Evolutionary conservation across 192 early-diverging fungal genomes (phyloP).

Genomic region (Funneliformis geosporum): DNA sequence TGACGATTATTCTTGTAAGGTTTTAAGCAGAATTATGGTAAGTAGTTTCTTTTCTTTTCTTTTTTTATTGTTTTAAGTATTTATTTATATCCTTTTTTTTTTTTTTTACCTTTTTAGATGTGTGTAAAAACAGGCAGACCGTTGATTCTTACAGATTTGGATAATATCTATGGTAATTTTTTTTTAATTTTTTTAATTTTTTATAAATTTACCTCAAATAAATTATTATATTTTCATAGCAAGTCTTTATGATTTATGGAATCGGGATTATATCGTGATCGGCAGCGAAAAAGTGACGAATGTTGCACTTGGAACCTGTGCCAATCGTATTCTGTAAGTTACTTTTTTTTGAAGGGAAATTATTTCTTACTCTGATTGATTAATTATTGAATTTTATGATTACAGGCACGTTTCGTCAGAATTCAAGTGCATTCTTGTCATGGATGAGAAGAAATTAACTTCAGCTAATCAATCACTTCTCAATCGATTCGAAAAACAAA

Average conservation of each 20-base stretch:
- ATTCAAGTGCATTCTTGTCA: conserved; percentile 29
- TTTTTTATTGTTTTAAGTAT: no score
- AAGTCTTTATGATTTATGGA: conserved; percentile 27
- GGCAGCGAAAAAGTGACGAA: conserved; percentile 8
- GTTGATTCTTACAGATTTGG: conserved; percentile 28
- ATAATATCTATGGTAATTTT: conserved; percentile 21
- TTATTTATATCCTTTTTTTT: background rate
- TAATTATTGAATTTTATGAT: background rate
- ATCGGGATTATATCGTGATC: conserved; percentile 11
- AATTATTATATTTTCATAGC: background rate
- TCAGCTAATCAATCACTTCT: conserved; percentile 18
- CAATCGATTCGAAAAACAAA: conserved; percentile 28
- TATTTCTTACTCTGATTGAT: background rate
- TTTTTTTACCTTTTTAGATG: conserved; percentile 6
- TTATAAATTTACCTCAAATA: no score
- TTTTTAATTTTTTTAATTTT: no score
- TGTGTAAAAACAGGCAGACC: conserved; percentile 23
- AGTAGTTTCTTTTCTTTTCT: background rate
- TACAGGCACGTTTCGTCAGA: background rate
- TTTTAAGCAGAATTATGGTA: conserved; percentile 28
- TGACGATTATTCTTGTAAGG: conserved; percentile 1
- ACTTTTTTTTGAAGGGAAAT: background rate
- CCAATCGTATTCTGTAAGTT: conserved; percentile 30
- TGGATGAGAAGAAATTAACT: conserved; percentile 11
- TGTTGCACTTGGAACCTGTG: conserved; percentile 19